Percentiles rank a stretch among this genome's conserved stretches.
Evolutionary conservation across 2,329 filamentous ascomycete species (phyloP).

Genomic region (Penicillium frequentans): DNA sequence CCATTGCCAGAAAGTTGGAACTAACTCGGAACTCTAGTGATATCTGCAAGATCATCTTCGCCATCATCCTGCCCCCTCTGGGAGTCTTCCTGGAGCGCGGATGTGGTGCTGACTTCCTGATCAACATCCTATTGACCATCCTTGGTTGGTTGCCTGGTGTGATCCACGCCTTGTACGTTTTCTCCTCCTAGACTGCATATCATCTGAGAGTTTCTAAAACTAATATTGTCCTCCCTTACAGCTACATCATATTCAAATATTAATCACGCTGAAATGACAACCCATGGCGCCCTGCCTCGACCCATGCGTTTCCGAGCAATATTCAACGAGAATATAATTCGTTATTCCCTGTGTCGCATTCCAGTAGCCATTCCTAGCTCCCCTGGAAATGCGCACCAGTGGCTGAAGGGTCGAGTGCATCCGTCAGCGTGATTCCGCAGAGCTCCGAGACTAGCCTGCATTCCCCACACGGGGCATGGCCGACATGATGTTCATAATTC

Average conservation of each 20-base stretch:
- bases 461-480: constrained; percentile 19
- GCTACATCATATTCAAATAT: constrained; percentile 87
- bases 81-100: constrained; percentile 94
- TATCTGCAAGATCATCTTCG: constrained; percentile 81
- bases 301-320: neutral
- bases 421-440: constrained; percentile 29
- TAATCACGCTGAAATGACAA: constrained; percentile 46
- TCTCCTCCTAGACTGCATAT: neutral
- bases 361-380: neutral
- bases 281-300: neutral
- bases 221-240: constrained; percentile 29
- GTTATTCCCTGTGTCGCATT: neutral
- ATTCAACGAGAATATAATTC: neutral
- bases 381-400: constrained; percentile 2
- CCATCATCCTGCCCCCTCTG: constrained; percentile 83
- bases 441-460: constrained; percentile 29
- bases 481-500: constrained; percentile 21
- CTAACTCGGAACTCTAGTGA: constrained; percentile 51
- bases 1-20: neutral
- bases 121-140: constrained; percentile 88
- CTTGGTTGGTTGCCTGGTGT: constrained; percentile 78
- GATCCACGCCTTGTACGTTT: constrained; percentile 80
- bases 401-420: neutral
- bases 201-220: neutral
- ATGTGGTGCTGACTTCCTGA: constrained; percentile 81